These are phyloP conservation scores for Leccinum pachyderme DNA, from an alignment of 1,284 basidiomycete species.

Conservation along the genomic window DNA sequence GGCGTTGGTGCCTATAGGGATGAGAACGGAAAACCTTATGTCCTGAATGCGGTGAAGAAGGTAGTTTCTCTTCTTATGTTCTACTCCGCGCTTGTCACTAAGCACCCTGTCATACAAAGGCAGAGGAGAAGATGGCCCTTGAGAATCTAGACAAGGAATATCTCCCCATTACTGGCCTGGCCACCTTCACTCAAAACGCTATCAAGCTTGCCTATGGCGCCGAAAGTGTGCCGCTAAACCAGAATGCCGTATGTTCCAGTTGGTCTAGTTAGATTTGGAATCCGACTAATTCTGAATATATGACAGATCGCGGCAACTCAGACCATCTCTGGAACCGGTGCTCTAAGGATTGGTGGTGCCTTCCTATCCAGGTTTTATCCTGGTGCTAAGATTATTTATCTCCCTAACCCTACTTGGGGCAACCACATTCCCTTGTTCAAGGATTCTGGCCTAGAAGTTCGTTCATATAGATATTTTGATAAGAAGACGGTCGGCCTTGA, in stretches of 20 bases:
- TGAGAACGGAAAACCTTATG: slow-evolving; percentile 92
- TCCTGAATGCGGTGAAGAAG: slow-evolving; percentile 88
- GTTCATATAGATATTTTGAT: slow-evolving; percentile 93
- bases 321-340: slow-evolving; percentile 97
- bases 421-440: slow-evolving; percentile 90
- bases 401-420: slow-evolving; percentile 96
- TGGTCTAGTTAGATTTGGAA: neutral
- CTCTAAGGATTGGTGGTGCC: slow-evolving; percentile 92
- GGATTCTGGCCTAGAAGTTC: slow-evolving; percentile 93
- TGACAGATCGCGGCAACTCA: slow-evolving; percentile 88
- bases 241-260: slow-evolving; percentile 64
- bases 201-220: slow-evolving; percentile 91
- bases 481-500: slow-evolving; percentile 92
- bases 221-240: slow-evolving; percentile 73
- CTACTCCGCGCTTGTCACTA: neutral
- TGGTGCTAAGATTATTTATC: slow-evolving; percentile 85
- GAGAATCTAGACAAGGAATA: slow-evolving; percentile 94
- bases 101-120: slow-evolving; percentile 44
- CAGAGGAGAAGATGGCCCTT: slow-evolving; percentile 74
- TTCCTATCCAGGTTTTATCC: slow-evolving; percentile 93
- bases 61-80: slow-evolving; percentile 36
- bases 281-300: neutral
- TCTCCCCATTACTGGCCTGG: slow-evolving; percentile 91
- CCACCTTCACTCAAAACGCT: slow-evolving; percentile 87
- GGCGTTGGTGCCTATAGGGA: slow-evolving; percentile 96